phyloP scores from a whole-genome alignment of 2,329 filamentous ascomycete genomes.

The Nectriaceae sp. region DNA sequence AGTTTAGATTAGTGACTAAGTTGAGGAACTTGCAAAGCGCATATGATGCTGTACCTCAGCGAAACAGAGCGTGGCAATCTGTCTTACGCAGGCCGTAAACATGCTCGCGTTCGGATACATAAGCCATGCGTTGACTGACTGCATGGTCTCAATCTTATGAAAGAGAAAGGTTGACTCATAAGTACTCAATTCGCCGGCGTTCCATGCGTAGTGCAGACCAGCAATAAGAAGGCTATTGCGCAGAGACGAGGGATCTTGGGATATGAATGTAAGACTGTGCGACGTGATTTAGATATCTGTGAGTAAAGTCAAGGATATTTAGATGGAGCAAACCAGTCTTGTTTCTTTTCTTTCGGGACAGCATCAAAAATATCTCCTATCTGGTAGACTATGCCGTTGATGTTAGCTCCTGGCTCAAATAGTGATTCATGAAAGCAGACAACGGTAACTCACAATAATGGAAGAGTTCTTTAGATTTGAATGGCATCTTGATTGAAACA shows the following conservation, averaged over 20 bases:
- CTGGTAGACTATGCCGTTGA: slow-evolving; percentile 14
- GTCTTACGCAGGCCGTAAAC: slow-evolving; percentile 10
- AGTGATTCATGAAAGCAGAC: neutral
- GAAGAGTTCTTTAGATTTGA: slow-evolving; percentile 21
- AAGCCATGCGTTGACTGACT: slow-evolving; percentile 13
- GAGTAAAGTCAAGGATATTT: slow-evolving; percentile 3
- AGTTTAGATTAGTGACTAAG: neutral
- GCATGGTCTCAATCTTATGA: slow-evolving; percentile 23
- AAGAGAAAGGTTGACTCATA: slow-evolving; percentile 21
- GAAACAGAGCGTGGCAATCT: slow-evolving; percentile 21
- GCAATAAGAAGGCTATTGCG: slow-evolving; percentile 22
- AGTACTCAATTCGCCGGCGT: slow-evolving; percentile 9
- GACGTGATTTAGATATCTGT: neutral
- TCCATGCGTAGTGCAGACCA: slow-evolving; percentile 23
- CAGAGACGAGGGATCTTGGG: slow-evolving; percentile 15
- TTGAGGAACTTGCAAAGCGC: neutral
- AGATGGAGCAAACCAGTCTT: neutral
- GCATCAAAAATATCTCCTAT: slow-evolving; percentile 9
- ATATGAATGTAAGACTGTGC: slow-evolving; percentile 11
- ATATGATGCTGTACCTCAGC: slow-evolving; percentile 14
- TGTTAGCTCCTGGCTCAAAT: neutral
- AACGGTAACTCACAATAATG: slow-evolving; percentile 18
- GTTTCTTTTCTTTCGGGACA: slow-evolving; percentile 6
- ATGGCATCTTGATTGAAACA: slow-evolving; percentile 20
- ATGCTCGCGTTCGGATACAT: neutral